Conservation (phyloP, 306 rosid species). For the Amphicarpaea edgeworthii region DNA sequence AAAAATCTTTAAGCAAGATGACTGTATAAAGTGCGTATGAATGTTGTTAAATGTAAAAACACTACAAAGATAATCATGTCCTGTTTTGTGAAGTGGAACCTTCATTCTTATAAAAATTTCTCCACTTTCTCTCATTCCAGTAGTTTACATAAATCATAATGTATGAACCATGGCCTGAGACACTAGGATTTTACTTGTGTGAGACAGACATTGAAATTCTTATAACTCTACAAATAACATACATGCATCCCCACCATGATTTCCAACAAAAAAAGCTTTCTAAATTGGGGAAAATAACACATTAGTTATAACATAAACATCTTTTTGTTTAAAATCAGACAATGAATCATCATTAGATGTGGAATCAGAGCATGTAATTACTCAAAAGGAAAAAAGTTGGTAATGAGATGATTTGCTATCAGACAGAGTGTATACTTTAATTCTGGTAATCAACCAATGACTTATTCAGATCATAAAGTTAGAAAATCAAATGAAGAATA, state of each 20-base stretch:
- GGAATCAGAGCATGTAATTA: neutral
- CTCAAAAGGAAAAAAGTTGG: neutral
- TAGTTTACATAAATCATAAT: neutral
- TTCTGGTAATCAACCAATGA: slow-evolving; percentile 4
- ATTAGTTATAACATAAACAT: neutral
- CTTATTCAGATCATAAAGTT: neutral
- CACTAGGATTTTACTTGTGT: neutral
- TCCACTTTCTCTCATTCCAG: neutral
- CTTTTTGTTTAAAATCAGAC: neutral
- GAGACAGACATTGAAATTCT: neutral
- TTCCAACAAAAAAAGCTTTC: neutral
- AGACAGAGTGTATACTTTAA: neutral
- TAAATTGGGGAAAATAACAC: neutral
- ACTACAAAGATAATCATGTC: neutral
- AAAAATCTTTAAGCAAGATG: neutral
- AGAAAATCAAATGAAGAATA: slow-evolving; percentile 1
- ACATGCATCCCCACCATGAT: neutral
- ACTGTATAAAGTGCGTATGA: neutral
- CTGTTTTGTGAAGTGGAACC: neutral
- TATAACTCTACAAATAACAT: neutral
- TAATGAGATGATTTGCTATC: neutral
- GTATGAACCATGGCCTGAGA: slow-evolving; percentile 2
- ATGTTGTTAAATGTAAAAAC: neutral
- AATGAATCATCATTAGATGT: slow-evolving; percentile 5
- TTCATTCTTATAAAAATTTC: neutral